Evolutionary conservation across 176 grass and related monocot genomes (phyloP).

Genomic region (Raddia guianensis): DNA sequence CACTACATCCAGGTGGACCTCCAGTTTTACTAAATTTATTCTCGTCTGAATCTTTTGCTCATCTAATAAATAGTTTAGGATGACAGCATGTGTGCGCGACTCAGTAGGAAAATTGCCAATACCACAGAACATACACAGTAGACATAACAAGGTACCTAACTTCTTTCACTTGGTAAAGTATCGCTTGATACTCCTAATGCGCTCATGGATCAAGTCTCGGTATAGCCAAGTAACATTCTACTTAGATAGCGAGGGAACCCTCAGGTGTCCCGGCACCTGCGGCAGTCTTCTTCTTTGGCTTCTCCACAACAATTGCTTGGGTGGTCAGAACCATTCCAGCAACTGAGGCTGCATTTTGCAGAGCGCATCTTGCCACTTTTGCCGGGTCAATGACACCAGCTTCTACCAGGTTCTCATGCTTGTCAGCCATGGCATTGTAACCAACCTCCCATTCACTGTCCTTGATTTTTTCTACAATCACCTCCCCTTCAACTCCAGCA

Average conservation of each 20-base stretch:
- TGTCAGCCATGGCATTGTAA: constrained; percentile 89
- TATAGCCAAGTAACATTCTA: neutral
- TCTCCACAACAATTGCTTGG: constrained; percentile 88
- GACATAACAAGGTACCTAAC: neutral
- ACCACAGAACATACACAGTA: neutral
- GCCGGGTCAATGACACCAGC: constrained; percentile 83
- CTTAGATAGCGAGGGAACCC: constrained; percentile 49
- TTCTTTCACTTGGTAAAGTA: neutral
- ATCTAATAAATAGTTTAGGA: neutral
- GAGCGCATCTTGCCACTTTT: constrained; percentile 78
- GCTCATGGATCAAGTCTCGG: neutral
- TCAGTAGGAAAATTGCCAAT: neutral
- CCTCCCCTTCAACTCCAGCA: constrained; percentile 86
- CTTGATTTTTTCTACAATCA: constrained; percentile 81
- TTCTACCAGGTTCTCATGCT: constrained; percentile 81
- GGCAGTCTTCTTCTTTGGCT: constrained; percentile 64
- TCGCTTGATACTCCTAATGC: neutral
- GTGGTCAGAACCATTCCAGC: constrained; percentile 93
- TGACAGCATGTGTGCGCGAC: neutral
- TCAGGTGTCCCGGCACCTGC: constrained; percentile 43
- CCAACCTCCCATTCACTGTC: constrained; percentile 80
- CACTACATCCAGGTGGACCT: neutral
- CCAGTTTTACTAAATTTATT: constrained; percentile 25
- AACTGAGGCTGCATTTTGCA: constrained; percentile 73
- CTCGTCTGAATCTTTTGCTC: neutral